phyloP scores from a whole-genome alignment of 192 early-diverging fungal species.

The Backusella macrospora region DNA sequence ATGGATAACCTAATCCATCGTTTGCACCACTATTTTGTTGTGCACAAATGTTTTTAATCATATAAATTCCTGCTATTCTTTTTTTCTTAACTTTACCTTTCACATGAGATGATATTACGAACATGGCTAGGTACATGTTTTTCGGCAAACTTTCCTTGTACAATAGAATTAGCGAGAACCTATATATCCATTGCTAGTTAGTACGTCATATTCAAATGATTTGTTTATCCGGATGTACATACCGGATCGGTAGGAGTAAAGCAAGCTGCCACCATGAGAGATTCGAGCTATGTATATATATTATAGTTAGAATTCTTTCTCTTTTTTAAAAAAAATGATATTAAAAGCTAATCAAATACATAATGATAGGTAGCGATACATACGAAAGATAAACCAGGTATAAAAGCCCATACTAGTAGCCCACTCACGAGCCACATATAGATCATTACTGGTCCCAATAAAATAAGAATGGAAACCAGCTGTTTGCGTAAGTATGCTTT shows the following conservation, averaged over 20 bases:
- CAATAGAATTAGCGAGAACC: conserved; percentile 84
- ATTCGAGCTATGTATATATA: conserved; percentile 50
- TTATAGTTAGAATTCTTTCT: too few species aligned
- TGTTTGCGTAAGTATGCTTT: conserved; percentile 74
- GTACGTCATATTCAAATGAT: background rate
- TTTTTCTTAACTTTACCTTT: conserved; percentile 43
- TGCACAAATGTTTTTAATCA: background rate
- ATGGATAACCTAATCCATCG: conserved; percentile 85
- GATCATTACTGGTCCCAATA: conserved; percentile 82
- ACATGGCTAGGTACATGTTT: conserved; percentile 72
- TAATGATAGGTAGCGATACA: conserved; percentile 27
- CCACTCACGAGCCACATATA: conserved; percentile 79
- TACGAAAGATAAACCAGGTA: conserved; percentile 55
- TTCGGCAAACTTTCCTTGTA: conserved; percentile 91
- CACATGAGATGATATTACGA: conserved; percentile 70
- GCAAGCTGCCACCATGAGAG: conserved; percentile 81
- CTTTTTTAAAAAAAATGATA: background rate
- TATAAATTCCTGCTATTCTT: background rate
- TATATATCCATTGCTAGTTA: conserved; percentile 15
- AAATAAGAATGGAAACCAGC: conserved; percentile 59
- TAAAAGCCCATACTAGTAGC: conserved; percentile 58
- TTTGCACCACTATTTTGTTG: conserved; percentile 67
- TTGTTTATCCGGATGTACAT: background rate
- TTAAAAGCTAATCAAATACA: background rate
- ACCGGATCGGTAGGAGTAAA: conserved; percentile 94